A percentile compares a stretch with the other conserved stretches of the same genome.
phyloP scores from a whole-genome alignment of 1,139 yeast genomes.

The Scheffersomyces lignicola region DNA sequence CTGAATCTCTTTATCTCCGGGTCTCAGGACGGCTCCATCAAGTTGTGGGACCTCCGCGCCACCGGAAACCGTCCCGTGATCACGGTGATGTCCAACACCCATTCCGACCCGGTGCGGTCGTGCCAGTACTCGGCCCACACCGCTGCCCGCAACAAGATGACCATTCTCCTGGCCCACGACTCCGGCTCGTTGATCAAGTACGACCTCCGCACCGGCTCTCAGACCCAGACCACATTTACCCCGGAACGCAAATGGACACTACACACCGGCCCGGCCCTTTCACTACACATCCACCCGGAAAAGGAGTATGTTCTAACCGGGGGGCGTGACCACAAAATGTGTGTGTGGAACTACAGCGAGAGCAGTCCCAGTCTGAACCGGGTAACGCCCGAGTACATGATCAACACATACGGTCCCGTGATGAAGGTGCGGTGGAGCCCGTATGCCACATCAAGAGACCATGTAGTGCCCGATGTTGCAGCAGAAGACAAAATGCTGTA shows the following conservation, averaged over 20 bases:
- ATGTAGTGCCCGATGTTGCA: slow-evolving; percentile 14
- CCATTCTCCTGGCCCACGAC: slow-evolving; percentile 71
- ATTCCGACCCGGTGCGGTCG: slow-evolving; percentile 65
- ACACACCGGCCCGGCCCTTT: slow-evolving; percentile 88
- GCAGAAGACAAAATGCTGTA: slow-evolving; percentile 15
- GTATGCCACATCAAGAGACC: too few relatives aligned
- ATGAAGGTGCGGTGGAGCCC: slow-evolving; percentile 70
- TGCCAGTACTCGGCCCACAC: slow-evolving; percentile 60
- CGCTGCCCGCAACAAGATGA: slow-evolving; percentile 29
- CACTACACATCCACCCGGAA: slow-evolving; percentile 87
- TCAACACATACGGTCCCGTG: slow-evolving; percentile 76
- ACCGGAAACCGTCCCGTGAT: slow-evolving; percentile 41
- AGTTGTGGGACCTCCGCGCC: slow-evolving; percentile 82
- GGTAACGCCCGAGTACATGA: slow-evolving; percentile 65
- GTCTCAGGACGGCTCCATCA: slow-evolving; percentile 86
- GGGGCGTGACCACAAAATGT: slow-evolving; percentile 84
- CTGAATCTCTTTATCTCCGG: slow-evolving; percentile 73
- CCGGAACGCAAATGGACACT: slow-evolving; percentile 80
- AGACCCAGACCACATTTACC: slow-evolving; percentile 15
- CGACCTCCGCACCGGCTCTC: slow-evolving; percentile 57
- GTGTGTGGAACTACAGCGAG: slow-evolving; percentile 68
- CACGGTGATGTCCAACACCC: slow-evolving; percentile 46
- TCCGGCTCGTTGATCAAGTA: slow-evolving; percentile 84
- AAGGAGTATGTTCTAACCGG: slow-evolving; percentile 84
- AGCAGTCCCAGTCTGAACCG: slow-evolving; percentile 29